Conservation (phyloP, 2,329 filamentous ascomycete species). For the Cryphonectria nitschkei region DNA sequence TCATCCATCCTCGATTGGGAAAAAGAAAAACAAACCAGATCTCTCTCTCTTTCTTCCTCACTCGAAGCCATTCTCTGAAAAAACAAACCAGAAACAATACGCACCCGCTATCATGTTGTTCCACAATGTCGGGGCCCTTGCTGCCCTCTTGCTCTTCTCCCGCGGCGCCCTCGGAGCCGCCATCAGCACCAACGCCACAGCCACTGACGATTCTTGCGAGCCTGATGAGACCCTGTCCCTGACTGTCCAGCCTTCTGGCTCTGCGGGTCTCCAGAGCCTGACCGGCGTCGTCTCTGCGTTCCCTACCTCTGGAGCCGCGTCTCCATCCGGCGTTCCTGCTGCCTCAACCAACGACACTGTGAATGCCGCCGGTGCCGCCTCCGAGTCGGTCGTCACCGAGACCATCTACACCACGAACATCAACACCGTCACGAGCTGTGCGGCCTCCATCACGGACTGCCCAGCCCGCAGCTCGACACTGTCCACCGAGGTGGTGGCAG, state of each 20-base stretch:
- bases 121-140: conserved; percentile 21
- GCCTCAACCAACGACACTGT: conserved; percentile 6
- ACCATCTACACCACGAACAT: conserved; percentile 25
- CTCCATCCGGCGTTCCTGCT: neutral
- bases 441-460: conserved; percentile 24
- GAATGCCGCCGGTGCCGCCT: conserved; percentile 2
- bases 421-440: conserved; percentile 27
- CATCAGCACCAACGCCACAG: conserved; percentile 15
- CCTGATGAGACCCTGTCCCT: conserved; percentile 24
- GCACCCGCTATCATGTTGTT: conserved; percentile 22
- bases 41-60: neutral
- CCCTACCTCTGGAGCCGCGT: neutral
- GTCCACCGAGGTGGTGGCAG: conserved; percentile 23
- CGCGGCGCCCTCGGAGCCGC: conserved; percentile 22
- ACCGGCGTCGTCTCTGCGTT: conserved; percentile 7
- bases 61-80: neutral
- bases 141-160: conserved; percentile 26
- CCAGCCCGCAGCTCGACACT: conserved; percentile 23
- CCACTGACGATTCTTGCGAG: conserved; percentile 25
- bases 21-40: neutral
- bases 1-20: conserved; percentile 9
- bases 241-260: conserved; percentile 18
- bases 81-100: neutral
- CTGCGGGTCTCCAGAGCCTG: conserved; percentile 10
- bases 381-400: conserved; percentile 20